Base-by-base conservation (phyloP, 176 grass and related monocot species). In the Carex cristatella region DNA sequence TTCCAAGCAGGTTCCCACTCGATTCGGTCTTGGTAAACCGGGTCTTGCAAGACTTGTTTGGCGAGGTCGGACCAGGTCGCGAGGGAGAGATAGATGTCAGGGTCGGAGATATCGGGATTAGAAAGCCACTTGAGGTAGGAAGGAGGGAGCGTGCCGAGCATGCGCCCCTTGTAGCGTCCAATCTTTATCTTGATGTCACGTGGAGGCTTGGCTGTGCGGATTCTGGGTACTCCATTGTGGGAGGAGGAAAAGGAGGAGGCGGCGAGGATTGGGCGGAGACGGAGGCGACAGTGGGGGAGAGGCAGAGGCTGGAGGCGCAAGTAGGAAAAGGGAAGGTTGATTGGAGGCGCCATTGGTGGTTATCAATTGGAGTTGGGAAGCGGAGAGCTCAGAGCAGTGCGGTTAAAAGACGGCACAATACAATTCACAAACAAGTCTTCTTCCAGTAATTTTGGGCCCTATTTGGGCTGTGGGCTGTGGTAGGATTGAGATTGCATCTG, bases 91-190 rank as follows among this genome's bases (percentile, higher is more conserved):
- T 51, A 10, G 10, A 51, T 2, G 48, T 51, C 37, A 28, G 23
- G 12, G 46, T 68, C 37, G 46, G 23, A 6, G 46, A 55, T 40
- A 13, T 67, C 37, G 0, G 35, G 19, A 51, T 66, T 16, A 11
- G 80, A 18, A 5, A 83, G 80, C 80, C 80, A 83, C 15, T 83
- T 51, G 33, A 83, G 80, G 27, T 83, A 83, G 60, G 80, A 83
- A 19, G 61, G 31, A 33, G 80, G 80, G 6, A 83, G 80, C 40
- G 80, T 49, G 11, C 80, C 80, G 13, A 83, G 80, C 80, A 83
- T 83, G 18, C 42, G 46, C 3, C 80, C 80, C 60, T 83, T 83
- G 80, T 65, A 54, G 13, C 64, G 61, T 44, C 80, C 80, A 14
- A 83, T 30, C 31, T 83, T 10, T 0, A 83, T 83, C 15, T n/a